These are phyloP conservation scores for Karstenula rhodostoma DNA, from an alignment of 2,329 filamentous ascomycete species.

Conservation along the genomic window DNA sequence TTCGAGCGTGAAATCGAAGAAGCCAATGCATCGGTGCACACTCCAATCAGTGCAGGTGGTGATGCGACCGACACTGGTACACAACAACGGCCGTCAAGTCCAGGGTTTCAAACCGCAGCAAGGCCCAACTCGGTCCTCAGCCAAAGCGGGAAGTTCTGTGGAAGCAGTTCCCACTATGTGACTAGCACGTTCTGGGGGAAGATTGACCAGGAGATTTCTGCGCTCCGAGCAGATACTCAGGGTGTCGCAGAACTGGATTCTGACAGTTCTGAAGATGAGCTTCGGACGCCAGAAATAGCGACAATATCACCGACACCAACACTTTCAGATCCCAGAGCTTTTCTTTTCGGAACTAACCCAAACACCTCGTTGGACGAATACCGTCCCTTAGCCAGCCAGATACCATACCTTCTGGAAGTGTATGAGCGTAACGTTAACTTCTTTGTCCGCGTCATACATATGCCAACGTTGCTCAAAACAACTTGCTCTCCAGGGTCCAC, in stretches of 20 bases:
- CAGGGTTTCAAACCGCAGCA: conserved; percentile 37
- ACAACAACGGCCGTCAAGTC: conserved; percentile 9
- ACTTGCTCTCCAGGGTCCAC: conserved; percentile 48
- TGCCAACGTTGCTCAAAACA: conserved; percentile 54
- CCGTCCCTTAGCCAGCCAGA: conserved; percentile 63
- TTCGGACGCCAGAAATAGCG: conserved; percentile 34
- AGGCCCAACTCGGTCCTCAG: conserved; percentile 57
- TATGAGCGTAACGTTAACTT: conserved; percentile 63
- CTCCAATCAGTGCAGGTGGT: conserved; percentile 25
- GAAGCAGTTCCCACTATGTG: conserved; percentile 52
- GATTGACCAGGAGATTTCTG: conserved; percentile 62
- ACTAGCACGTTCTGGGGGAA: conserved; percentile 64
- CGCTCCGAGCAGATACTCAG: conserved; percentile 21
- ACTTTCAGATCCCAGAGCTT: conserved; percentile 59
- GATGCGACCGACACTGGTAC: conserved; percentile 7
- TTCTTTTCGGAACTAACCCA: conserved; percentile 61
- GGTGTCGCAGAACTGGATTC: conserved; percentile 57
- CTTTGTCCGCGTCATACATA: conserved; percentile 55
- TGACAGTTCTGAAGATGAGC: conserved; percentile 50
- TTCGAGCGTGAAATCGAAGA: conserved; percentile 57
- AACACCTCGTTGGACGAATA: conserved; percentile 47
- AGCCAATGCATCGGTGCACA: conserved; percentile 54
- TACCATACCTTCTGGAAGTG: conserved; percentile 61
- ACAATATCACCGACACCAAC: conserved; percentile 49
- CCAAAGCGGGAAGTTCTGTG: conserved; percentile 18